Base-by-base conservation (phyloP, 2,329 filamentous ascomycete genomes). In the Neofusicoccum ribis region DNA sequence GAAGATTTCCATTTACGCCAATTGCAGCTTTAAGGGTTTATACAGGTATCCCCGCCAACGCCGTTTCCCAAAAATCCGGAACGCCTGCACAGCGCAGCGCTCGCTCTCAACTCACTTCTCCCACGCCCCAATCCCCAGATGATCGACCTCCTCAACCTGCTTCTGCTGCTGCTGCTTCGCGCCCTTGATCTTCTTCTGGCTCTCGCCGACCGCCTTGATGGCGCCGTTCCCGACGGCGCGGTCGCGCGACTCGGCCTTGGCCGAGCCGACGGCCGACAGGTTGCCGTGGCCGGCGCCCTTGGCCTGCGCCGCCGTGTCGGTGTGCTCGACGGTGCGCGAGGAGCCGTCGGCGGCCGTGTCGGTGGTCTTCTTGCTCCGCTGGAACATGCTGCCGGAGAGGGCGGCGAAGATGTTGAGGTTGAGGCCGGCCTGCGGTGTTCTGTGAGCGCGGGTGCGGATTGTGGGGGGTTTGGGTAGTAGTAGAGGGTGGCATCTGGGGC, bases 361-460 rank as follows among this genome's bases (percentile, higher is more conserved):
- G 5, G 74, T 76, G 0, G 72, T 74, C 52, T 77, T 77, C 52
- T 70, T 74, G 7, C 67, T 68, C 58, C 70, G 71, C 7, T 72
- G 75, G 17, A 65, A 68, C 20, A 77, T 69, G 31, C 71, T 72
- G 67, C 75, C 74, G 15, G 69, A 72, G 8, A 77, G 71, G 51
- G 75, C 74, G 66, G 72, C 74, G 64, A 76, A 70, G 66, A 78
- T 64, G 65, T 77, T 77, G 52, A 78, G 69, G 63, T 75, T 78
- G 54, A 78, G 70, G 9, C 74, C 74, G 2, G 73, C 75, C 69
- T 75, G 49, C 2, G 44, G 5, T 7, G 1, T 31, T 5, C 6
- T 5, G 27, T 31, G 27, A 31, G 27, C 27, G 27, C 1, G 27
- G 6, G 27, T 7, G 6, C 0, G 27, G 6, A 7, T 17, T n/a